Conservation (phyloP, 441 rosid genomes). For the Dalechampia spathulata region DNA sequence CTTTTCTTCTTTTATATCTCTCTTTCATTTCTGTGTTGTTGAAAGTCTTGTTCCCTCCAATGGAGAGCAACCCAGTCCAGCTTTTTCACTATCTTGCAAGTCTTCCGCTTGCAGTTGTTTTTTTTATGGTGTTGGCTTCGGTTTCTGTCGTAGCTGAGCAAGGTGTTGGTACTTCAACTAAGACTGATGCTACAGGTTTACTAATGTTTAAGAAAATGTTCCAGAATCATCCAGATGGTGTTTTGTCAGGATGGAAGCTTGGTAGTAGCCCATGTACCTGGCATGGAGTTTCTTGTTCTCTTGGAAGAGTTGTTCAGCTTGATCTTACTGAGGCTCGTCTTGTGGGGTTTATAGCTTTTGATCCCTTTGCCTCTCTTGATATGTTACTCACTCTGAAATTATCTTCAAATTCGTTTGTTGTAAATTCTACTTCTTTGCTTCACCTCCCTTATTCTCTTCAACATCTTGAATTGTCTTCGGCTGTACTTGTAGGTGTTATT, state of each 20-base stretch:
- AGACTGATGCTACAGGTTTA: slow-evolving; percentile 64
- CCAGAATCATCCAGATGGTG: slow-evolving; percentile 52
- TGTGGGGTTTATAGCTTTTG: slow-evolving; percentile 44
- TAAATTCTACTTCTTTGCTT: slow-evolving; percentile 68
- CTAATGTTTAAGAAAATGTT: slow-evolving; percentile 64
- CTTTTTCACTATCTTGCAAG: slow-evolving; percentile 23
- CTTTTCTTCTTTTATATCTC: slow-evolving; percentile 17
- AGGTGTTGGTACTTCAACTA: slow-evolving; percentile 33
- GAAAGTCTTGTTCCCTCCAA: slow-evolving; percentile 31
- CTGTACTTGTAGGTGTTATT: slow-evolving; percentile 59
- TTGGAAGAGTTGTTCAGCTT: slow-evolving; percentile 59
- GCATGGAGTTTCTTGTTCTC: slow-evolving; percentile 70
- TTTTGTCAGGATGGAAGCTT: slow-evolving; percentile 55
- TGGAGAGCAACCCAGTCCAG: slow-evolving; percentile 41
- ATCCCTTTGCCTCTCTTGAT: slow-evolving; percentile 51
- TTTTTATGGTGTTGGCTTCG: slow-evolving; percentile 23
- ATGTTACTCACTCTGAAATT: slow-evolving; percentile 54
- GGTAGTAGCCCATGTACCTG: slow-evolving; percentile 54
- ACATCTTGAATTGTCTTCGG: slow-evolving; percentile 55
- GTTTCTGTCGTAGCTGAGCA: slow-evolving; percentile 24
- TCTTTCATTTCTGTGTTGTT: slow-evolving; percentile 6
- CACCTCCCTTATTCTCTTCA: slow-evolving; percentile 60
- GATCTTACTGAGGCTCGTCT: slow-evolving; percentile 58
- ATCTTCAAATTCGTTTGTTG: slow-evolving; percentile 43
- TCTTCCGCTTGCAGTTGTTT: slow-evolving; percentile 22